Conservation (phyloP, 768 basidiomycete species). For the Leccinum sublutescens region DNA sequence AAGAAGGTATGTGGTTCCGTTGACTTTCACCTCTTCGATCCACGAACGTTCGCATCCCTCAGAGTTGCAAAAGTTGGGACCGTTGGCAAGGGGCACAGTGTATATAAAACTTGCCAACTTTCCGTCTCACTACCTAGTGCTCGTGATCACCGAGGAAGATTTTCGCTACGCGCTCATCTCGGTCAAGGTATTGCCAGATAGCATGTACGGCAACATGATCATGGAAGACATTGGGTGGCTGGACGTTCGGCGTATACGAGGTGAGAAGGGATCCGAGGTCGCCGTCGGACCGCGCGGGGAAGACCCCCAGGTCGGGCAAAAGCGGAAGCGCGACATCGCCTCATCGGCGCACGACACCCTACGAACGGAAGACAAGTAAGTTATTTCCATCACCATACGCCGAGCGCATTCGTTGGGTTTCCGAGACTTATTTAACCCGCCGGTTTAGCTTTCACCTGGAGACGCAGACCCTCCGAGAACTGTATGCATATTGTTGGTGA, state of each 20-base stretch:
- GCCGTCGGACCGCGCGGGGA: conserved; percentile 13
- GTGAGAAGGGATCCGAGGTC: conserved; percentile 34
- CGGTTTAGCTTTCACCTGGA: conserved; percentile 58
- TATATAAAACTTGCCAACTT: conserved; percentile 80
- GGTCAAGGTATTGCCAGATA: conserved; percentile 51
- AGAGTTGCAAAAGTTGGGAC: conserved; percentile 75
- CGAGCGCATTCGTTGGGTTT: not conserved
- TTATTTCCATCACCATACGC: not conserved
- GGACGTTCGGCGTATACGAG: conserved; percentile 65
- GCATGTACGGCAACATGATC: conserved; percentile 56
- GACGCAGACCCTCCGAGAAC: conserved; percentile 67
- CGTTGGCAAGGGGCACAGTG: conserved; percentile 55
- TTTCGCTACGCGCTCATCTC: conserved; percentile 83
- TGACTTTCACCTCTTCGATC: not conserved
- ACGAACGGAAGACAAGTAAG: conserved; percentile 32
- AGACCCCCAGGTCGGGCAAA: conserved; percentile 26
- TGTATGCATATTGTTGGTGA: conserved; percentile 89
- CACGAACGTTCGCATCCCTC: not conserved
- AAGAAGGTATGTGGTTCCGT: conserved; percentile 48
- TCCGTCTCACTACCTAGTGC: conserved; percentile 78
- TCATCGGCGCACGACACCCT: conserved; percentile 1
- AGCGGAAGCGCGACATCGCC: conserved; percentile 28
- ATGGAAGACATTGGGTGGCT: conserved; percentile 82
- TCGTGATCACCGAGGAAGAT: conserved; percentile 74
- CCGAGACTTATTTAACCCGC: not conserved